These are phyloP conservation scores for Cunninghamia lanceolata DNA, from an alignment of 75 land plant species.

Conservation along the genomic window DNA sequence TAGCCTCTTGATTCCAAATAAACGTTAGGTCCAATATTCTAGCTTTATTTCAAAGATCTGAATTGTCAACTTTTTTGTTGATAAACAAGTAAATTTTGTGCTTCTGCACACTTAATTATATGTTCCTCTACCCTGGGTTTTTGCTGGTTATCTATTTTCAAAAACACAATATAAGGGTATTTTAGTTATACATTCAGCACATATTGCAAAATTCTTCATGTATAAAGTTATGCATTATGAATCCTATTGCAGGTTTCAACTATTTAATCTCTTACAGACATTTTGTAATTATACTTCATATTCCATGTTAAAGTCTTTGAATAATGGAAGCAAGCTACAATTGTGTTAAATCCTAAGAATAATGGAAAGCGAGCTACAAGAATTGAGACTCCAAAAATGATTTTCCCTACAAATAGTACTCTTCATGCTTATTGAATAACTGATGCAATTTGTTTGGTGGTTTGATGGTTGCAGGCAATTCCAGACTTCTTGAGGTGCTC, in stretches of 20 bases:
- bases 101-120: background rate
- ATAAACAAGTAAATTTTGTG: background rate
- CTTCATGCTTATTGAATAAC: background rate
- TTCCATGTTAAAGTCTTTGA: background rate
- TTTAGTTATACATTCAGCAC: too few species aligned
- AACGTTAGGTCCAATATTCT: background rate
- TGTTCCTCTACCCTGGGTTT: background rate
- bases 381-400: background rate
- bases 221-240: background rate
- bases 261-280: background rate
- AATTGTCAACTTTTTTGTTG: background rate
- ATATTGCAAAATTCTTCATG: too few species aligned
- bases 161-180: background rate
- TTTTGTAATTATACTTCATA: background rate
- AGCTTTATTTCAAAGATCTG: background rate
- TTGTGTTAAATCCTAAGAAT: too few species aligned
- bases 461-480: constrained; percentile 39
- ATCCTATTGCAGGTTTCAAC: background rate
- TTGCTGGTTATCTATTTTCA: background rate
- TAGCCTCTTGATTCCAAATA: background rate
- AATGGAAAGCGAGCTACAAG: background rate
- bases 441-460: background rate
- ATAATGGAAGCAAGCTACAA: background rate
- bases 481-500: constrained; percentile 32
- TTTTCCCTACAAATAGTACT: background rate